Conservation (phyloP, 345 rosid genomes). For the Geranium rotundifolium region DNA sequence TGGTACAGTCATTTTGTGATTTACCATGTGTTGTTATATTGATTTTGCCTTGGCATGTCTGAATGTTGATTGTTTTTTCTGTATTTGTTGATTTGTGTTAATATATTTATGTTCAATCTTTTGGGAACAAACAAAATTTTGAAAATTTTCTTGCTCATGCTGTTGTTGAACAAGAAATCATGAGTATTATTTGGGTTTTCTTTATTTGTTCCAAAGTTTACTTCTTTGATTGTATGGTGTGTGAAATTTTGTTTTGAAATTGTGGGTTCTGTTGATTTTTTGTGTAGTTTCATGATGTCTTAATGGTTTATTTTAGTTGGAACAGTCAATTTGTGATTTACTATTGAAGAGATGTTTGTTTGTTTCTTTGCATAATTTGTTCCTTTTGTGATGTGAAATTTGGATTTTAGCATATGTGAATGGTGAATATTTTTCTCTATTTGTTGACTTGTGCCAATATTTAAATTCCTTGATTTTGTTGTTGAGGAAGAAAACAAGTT, state of each 20-base stretch:
- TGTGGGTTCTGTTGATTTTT: too few relatives aligned
- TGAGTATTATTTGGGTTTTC: neutral
- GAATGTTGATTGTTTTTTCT: too few relatives aligned
- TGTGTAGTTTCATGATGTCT: too few relatives aligned
- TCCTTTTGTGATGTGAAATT: neutral
- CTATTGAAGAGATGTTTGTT: neutral
- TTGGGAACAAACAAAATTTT: too few relatives aligned
- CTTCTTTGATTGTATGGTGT: neutral
- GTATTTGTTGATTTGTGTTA: too few relatives aligned
- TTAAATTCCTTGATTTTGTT: too few relatives aligned
- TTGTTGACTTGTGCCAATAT: neutral
- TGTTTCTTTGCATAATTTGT: neutral
- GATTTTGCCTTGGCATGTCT: neutral
- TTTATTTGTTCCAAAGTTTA: neutral
- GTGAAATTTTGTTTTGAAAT: too few relatives aligned
- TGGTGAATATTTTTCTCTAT: neutral
- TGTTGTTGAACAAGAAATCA: slow-evolving; percentile 57
- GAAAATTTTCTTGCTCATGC: slow-evolving; percentile 1
- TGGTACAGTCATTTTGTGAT: neutral
- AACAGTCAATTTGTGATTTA: neutral
- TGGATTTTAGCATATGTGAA: neutral
- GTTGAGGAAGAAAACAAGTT: too few relatives aligned
- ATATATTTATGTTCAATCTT: neutral
- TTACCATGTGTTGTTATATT: neutral
- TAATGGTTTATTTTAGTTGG: too few relatives aligned